Percentiles rank a stretch among this genome's conserved stretches.
These are phyloP conservation scores for Stagonosporopsis vannaccii DNA, from an alignment of 2,329 filamentous ascomycete species.

Conservation along the genomic window DNA sequence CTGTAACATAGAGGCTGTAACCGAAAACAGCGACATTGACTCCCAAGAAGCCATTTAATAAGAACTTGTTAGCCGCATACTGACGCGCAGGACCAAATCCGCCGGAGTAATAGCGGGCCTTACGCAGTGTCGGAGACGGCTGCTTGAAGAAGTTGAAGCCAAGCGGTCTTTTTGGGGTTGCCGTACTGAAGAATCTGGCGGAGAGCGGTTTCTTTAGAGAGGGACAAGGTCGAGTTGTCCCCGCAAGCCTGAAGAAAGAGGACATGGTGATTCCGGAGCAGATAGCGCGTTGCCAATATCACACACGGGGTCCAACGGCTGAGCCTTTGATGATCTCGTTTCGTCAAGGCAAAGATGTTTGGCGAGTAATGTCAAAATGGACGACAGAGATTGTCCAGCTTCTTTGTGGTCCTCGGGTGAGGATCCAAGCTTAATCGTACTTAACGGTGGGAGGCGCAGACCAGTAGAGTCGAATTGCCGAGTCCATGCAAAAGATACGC, in stretches of 20 bases:
- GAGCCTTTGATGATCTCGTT: not conserved
- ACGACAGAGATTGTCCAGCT: not conserved
- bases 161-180: slow-evolving; percentile 17
- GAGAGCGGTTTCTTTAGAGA: slow-evolving; percentile 3
- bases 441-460: not conserved
- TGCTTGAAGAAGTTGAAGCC: slow-evolving; percentile 31
- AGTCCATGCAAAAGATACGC: not conserved
- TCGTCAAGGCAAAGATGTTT: not conserved
- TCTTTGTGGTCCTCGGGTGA: not conserved
- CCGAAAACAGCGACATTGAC: slow-evolving; percentile 52
- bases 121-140: slow-evolving; percentile 3
- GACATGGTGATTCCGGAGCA: slow-evolving; percentile 13
- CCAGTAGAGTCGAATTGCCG: not conserved
- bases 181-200: slow-evolving; percentile 14
- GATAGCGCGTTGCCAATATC: not conserved
- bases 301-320: not conserved
- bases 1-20: slow-evolving; percentile 47
- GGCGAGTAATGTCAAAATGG: no score
- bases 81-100: slow-evolving; percentile 8
- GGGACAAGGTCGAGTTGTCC: slow-evolving; percentile 20
- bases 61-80: slow-evolving; percentile 5
- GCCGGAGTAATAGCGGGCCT: slow-evolving; percentile 14
- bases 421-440: no score
- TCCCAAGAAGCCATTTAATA: slow-evolving; percentile 50
- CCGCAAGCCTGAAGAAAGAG: slow-evolving; percentile 21